These are phyloP conservation scores for Herpetomonas samuelpessoai DNA, from an alignment of 208 protist genomes.

Conservation along the genomic window DNA sequence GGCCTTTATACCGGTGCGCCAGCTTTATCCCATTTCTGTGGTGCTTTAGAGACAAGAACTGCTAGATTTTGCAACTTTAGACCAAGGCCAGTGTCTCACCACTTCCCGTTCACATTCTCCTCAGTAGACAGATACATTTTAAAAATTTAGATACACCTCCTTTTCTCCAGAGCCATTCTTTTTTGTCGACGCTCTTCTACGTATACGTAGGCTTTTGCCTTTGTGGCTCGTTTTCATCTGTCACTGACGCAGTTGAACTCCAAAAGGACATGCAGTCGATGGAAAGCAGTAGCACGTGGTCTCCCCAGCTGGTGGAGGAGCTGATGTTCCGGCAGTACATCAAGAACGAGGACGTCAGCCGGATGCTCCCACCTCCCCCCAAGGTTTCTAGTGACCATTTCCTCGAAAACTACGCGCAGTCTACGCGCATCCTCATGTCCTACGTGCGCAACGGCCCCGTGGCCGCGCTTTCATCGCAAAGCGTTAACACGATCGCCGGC, in stretches of 20 bases:
- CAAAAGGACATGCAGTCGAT: background rate
- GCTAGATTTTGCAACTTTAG: too few relatives aligned
- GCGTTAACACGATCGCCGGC: slow-evolving; percentile 55
- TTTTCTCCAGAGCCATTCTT: too few relatives aligned
- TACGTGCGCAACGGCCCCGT: slow-evolving; percentile 86
- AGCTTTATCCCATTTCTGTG: background rate
- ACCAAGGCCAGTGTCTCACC: too few relatives aligned
- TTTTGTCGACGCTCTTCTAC: too few relatives aligned
- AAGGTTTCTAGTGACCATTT: slow-evolving; percentile 45
- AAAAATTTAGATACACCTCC: too few relatives aligned
- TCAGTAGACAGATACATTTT: too few relatives aligned
- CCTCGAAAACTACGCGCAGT: slow-evolving; percentile 71
- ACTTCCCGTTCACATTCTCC: too few relatives aligned
- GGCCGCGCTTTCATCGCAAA: slow-evolving; percentile 67
- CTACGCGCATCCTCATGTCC: slow-evolving; percentile 72
- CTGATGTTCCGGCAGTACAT: slow-evolving; percentile 88
- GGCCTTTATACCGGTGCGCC: too few relatives aligned
- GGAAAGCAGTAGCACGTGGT: slow-evolving; percentile 57
- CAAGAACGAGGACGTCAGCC: slow-evolving; percentile 80
- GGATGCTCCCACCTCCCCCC: slow-evolving; percentile 59
- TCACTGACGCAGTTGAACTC: too few relatives aligned
- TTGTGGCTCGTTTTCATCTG: too few relatives aligned
- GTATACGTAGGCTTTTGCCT: too few relatives aligned
- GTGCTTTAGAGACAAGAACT: too few relatives aligned
- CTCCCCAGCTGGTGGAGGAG: slow-evolving; percentile 75